Base-by-base conservation (phyloP, 768 basidiomycete genomes). In the Suillus americanus region DNA sequence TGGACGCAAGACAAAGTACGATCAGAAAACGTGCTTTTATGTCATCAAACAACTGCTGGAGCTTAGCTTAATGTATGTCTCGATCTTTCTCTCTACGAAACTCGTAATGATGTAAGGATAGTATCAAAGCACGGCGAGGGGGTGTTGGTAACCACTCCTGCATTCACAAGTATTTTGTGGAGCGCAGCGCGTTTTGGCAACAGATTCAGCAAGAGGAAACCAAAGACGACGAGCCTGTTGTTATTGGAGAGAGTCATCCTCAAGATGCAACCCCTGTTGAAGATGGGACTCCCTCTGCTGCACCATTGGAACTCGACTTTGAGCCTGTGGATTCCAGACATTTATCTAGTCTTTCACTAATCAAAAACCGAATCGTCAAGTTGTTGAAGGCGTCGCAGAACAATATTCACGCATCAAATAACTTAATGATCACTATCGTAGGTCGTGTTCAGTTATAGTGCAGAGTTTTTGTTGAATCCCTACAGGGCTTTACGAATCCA, bases 1-100 rank as follows among this genome's bases (percentile, higher is more conserved):
- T 16, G 91, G 91, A 30, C 86, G 86, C 68, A 82, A 85, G 70
- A 89, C 94, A 12, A 86, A 85, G 57, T 94, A 96, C 70, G 94
- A 95, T 72, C 92, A 92, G 72, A 95, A 95, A 76, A 91, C 91
- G 2, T 92, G 92, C 67, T 93, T 92, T 73, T 95, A 96, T 76
- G 85, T 94, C 64, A 85, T 94, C 64, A 86, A 87, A 68, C 88
- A 92, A 68, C 79, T 96, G 20, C 81, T 88, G 3, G 87, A 89
- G 60, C 79, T 96, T 61, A 87, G 85, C 70, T 80, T 92, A 46
- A 85, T 95, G 91, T 91, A 81, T 61, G 89, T 68, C 20, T 28
- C 25, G 20, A 35, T 45, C 54, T 30, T 61, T 63, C 53, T 14
- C 46, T 41, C 40, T 0, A 18, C 40, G n/a, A 14, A 66, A 33